Evolutionary conservation across 192 early-diverging fungal species (phyloP), one percentile per base, ranked within the genome.

Genomic region (Backusella morwellensis): DNA sequence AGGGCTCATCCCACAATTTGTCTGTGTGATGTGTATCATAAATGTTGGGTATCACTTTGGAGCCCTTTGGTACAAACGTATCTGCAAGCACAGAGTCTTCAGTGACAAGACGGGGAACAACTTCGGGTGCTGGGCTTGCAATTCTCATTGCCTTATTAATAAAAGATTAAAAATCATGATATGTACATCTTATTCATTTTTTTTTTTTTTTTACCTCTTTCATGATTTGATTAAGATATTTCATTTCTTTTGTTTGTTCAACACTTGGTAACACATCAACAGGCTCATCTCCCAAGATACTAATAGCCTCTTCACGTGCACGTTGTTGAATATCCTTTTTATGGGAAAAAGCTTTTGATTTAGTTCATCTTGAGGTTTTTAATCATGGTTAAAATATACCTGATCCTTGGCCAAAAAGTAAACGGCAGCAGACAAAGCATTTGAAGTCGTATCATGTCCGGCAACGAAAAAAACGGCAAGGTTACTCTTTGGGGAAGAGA

Each of bases 371-470:
- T 52, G 0, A n/a, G 7, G 19, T 7, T 21, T 7, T 7, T 52
- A 52, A 19, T 6, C 6, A 6, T 19, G 7, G 0, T n/a, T 26
- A 26, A 29, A 32, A 32, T 32, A 59, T 59, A 59, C 56, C 56
- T 59, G 23, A 26, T 89, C 73, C 34, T 72, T 77, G 11, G 89
- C 89, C 35, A 90, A 81, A 67, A 85, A 82, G 56, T 84, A 84
- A 44, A 89, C 74, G 32, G 84, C 41, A 68, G 80, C 80, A 11
- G 86, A 72, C 34, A 91, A 80, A 38, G 88, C 80, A 68, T 86
- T 87, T 50, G 89, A 86, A 11, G 88, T 90, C 38, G 86, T 89
- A 66, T 90, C 88, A 44, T 88, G 84, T 47, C 87, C 90, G 19
- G 88, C 90, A 41, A 89, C 78, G 35, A 88, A 89, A 77, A 91